These are phyloP conservation scores for Erodium trifolium DNA, from an alignment of 441 rosid genomes.

Conservation along the genomic window DNA sequence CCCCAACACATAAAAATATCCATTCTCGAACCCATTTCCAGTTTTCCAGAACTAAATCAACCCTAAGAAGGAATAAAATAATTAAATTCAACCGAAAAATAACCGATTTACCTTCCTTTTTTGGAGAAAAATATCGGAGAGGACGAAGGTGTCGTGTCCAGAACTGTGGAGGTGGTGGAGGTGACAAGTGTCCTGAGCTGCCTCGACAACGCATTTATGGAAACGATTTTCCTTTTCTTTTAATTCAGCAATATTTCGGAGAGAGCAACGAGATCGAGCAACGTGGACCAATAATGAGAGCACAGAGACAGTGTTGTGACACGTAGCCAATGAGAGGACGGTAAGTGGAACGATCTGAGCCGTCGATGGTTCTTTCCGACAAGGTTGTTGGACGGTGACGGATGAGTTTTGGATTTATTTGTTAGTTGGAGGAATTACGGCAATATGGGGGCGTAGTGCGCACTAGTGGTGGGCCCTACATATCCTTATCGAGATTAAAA, in stretches of 20 bases:
- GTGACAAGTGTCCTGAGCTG: constrained; percentile 2
- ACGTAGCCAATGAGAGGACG: background rate
- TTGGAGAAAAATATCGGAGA: background rate
- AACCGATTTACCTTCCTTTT: background rate
- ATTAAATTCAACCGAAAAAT: background rate
- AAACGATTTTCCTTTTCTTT: background rate
- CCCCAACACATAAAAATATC: background rate
- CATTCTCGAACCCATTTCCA: background rate
- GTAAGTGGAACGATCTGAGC: background rate
- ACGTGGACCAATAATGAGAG: constrained; percentile 1
- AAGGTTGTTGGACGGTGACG: background rate
- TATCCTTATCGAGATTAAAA: too few relatives aligned
- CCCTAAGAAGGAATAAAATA: background rate
- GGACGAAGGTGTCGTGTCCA: constrained; percentile 3
- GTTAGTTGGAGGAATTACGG: background rate
- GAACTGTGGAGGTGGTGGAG: background rate
- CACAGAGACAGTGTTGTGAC: background rate
- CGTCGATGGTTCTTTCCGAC: background rate
- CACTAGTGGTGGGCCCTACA: background rate
- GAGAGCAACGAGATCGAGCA: background rate
- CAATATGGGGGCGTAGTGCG: background rate
- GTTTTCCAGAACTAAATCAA: background rate
- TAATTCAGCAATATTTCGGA: background rate
- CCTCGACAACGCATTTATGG: constrained; percentile 3
- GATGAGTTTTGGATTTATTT: background rate